These are phyloP conservation scores for Globisporangium iwayamae DNA, from an alignment of 352 stramenopile genomes.

Conservation along the genomic window DNA sequence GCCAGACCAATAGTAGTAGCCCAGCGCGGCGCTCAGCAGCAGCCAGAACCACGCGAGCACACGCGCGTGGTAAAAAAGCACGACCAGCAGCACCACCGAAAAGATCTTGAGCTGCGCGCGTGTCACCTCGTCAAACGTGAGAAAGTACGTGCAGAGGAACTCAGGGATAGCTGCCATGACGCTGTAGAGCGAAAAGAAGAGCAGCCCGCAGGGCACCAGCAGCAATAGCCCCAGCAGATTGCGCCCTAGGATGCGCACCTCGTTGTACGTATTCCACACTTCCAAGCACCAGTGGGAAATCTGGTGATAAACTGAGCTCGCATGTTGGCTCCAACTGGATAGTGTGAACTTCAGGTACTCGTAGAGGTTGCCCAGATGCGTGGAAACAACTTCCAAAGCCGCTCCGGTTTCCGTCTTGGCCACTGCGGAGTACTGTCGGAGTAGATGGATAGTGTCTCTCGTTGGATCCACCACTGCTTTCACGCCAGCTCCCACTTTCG, in stretches of 20 bases:
- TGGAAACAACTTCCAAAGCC: neutral
- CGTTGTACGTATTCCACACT: slow-evolving; percentile 32
- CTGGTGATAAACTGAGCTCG: neutral
- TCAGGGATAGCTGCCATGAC: slow-evolving; percentile 23
- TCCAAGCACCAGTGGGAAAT: slow-evolving; percentile 3
- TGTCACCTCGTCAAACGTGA: slow-evolving; percentile 37
- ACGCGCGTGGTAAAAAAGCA: slow-evolving; percentile 30
- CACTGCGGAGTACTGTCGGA: neutral
- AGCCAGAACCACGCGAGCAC: slow-evolving; percentile 43
- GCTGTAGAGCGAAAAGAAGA: slow-evolving; percentile 33
- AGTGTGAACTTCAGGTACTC: neutral
- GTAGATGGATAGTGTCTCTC: neutral
- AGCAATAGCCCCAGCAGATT: slow-evolving; percentile 24
- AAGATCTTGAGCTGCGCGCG: slow-evolving; percentile 42
- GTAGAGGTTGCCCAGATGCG: neutral
- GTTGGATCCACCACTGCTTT: neutral
- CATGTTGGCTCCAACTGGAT: neutral
- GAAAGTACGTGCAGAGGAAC: slow-evolving; percentile 23
- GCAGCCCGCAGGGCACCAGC: slow-evolving; percentile 18
- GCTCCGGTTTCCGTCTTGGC: neutral
- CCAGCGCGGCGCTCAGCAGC: slow-evolving; percentile 12
- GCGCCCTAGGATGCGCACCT: slow-evolving; percentile 27
- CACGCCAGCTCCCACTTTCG: neutral
- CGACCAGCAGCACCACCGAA: slow-evolving; percentile 16
- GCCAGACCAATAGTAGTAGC: slow-evolving; percentile 55